phyloP scores from a whole-genome alignment of 73 alveolate genomes.

The Tetrahymena thermophila region DNA sequence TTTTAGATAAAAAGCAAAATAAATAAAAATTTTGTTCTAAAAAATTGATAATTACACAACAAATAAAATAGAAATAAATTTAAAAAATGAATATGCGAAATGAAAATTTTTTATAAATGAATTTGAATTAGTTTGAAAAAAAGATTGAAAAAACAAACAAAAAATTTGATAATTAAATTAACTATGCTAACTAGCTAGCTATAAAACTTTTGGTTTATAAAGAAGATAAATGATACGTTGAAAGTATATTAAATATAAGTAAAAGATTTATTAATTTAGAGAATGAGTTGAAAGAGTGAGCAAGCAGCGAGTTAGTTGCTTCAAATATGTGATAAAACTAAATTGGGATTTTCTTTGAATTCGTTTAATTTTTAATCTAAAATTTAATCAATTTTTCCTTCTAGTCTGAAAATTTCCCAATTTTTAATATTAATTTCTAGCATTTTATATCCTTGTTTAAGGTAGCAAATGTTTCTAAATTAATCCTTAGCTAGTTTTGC shows the following conservation, averaged over 20 bases:
- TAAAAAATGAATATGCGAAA: too few species aligned
- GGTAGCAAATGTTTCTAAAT: neutral
- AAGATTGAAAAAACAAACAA: too few species aligned
- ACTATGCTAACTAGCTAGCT: too few species aligned
- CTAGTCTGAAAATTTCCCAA: neutral
- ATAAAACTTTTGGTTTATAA: neutral
- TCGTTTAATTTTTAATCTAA: neutral
- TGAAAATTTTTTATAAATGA: too few species aligned
- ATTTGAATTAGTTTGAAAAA: too few species aligned
- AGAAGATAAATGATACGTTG: too few species aligned
- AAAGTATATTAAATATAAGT: neutral
- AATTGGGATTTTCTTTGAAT: neutral
- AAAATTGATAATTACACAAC: too few species aligned
- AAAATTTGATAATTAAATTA: too few species aligned
- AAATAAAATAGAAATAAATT: too few species aligned
- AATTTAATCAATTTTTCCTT: neutral
- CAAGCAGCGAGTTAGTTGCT: neutral
- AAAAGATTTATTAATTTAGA: neutral
- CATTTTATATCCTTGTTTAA: neutral
- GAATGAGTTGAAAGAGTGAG: neutral
- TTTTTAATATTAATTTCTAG: neutral
- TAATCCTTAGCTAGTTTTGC: neutral
- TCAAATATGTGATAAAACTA: neutral
- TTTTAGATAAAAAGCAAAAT: too few species aligned
- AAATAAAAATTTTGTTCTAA: too few species aligned